Percentiles rank a stretch among this genome's conserved stretches.
Conservation (phyloP, 2,329 filamentous ascomycete species). For the Fusarium albidum region DNA sequence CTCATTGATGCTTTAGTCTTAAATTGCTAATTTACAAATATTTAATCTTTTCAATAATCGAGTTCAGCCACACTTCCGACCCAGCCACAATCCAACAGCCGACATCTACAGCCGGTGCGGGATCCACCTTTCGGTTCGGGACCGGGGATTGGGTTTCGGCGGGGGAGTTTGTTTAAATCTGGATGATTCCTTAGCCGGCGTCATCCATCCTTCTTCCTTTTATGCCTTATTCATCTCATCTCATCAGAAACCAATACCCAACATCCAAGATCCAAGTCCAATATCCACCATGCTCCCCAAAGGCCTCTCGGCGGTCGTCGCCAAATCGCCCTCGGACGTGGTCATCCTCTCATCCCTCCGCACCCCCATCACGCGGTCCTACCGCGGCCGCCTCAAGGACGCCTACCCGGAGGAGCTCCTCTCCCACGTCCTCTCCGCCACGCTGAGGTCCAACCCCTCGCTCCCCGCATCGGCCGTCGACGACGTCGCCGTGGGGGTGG, state of each 20-base stretch:
- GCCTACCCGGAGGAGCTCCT: conserved; percentile 92
- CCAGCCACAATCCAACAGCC: conserved; percentile 29
- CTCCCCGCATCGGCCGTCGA: conserved; percentile 72
- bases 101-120: conserved; percentile 35
- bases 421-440: conserved; percentile 61
- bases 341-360: conserved; percentile 92
- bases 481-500: conserved; percentile 87
- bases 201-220: conserved; percentile 2
- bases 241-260: not conserved
- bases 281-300: too few species aligned
- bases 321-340: conserved; percentile 81
- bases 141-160: conserved; percentile 31
- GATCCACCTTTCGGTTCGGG: conserved; percentile 29
- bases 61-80: too few species aligned
- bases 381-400: conserved; percentile 85
- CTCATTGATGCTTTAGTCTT: too few species aligned
- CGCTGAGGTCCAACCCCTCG: conserved; percentile 69
- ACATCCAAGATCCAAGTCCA: too few species aligned
- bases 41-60: too few species aligned
- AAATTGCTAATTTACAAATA: too few species aligned
- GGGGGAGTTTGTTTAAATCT: conserved; percentile 10
- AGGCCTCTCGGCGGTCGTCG: conserved; percentile 78
- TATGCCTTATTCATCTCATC: not conserved
- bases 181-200: conserved; percentile 39
- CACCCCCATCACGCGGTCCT: conserved; percentile 83